Evolutionary conservation across 192 early-diverging fungal species (phyloP).

Genomic region (Dissophora ornata): DNA sequence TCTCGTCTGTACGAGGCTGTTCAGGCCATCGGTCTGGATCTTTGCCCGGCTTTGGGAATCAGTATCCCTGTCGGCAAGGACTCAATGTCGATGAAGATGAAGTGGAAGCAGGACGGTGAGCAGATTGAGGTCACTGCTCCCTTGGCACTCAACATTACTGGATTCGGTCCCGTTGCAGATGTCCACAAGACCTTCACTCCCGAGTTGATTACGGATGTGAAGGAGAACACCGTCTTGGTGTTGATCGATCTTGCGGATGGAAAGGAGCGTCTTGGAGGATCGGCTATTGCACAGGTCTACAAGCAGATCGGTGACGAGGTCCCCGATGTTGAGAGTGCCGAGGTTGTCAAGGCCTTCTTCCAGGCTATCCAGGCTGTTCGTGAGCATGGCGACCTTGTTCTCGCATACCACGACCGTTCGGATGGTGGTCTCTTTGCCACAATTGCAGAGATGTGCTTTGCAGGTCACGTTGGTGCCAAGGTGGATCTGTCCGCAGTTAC

Average conservation of each 20-base stretch:
- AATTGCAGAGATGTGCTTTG: slow-evolving; percentile 96
- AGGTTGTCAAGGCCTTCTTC: slow-evolving; percentile 83
- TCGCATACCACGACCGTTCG: slow-evolving; percentile 98
- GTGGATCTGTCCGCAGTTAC: slow-evolving; percentile 72
- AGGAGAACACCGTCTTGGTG: slow-evolving; percentile 72
- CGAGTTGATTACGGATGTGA: slow-evolving; percentile 68
- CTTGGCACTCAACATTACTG: slow-evolving; percentile 92
- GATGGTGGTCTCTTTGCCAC: slow-evolving; percentile 97
- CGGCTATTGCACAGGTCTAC: slow-evolving; percentile 95
- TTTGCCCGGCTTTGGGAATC: slow-evolving; percentile 93
- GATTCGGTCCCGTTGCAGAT: slow-evolving; percentile 91
- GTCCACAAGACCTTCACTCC: slow-evolving; percentile 91
- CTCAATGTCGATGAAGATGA: slow-evolving; percentile 99
- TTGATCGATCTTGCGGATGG: slow-evolving; percentile 90
- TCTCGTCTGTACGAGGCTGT: slow-evolving; percentile 93
- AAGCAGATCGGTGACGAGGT: slow-evolving; percentile 79
- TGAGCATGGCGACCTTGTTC: slow-evolving; percentile 62
- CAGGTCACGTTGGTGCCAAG: slow-evolving; percentile 86
- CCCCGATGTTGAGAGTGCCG: slow-evolving; percentile 89
- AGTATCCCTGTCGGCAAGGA: slow-evolving; percentile 99
- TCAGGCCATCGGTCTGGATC: slow-evolving; percentile 89
- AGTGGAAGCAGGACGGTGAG: slow-evolving; percentile 72
- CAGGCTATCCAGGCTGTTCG: slow-evolving; percentile 71
- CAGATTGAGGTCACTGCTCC: slow-evolving; percentile 85
- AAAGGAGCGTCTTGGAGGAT: slow-evolving; percentile 91